Conservation (phyloP, 164 flowering plant genomes). For the Buxus sempervirens region DNA sequence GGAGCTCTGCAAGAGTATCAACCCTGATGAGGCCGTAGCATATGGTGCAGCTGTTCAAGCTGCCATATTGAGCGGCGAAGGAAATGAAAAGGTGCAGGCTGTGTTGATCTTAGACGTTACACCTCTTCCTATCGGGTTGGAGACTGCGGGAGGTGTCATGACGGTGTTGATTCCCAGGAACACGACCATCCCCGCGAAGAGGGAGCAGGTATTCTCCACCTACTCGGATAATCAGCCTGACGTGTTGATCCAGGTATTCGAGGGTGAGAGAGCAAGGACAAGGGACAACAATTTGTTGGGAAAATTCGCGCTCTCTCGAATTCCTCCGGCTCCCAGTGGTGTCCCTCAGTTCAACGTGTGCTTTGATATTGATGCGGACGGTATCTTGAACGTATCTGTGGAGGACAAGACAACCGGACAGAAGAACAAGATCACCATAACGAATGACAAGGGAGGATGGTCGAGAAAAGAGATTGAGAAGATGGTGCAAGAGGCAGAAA, state of each 20-base stretch:
- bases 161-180: conserved; percentile 40
- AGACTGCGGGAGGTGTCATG: conserved; percentile 36
- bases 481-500: conserved; percentile 44
- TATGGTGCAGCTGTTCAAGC: conserved; percentile 56
- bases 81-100: conserved; percentile 38
- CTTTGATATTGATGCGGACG: conserved; percentile 44
- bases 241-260: conserved; percentile 35
- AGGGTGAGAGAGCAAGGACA: conserved; percentile 42
- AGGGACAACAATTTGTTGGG: conserved; percentile 39
- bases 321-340: conserved; percentile 42
- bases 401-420: conserved; percentile 42
- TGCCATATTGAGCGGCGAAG: conserved; percentile 37
- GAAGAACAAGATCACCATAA: conserved; percentile 46
- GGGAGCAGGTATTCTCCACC: conserved; percentile 34
- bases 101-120: conserved; percentile 34
- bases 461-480: conserved; percentile 44
- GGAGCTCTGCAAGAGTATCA: conserved; percentile 42
- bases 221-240: conserved; percentile 34
- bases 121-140: conserved; percentile 35
- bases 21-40: conserved; percentile 64
- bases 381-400: conserved; percentile 43
- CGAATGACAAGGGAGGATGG: conserved; percentile 37
- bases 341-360: conserved; percentile 33
- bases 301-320: conserved; percentile 34
- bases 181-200: conserved; percentile 41